Conservation (phyloP, 2,329 filamentous ascomycete species). For the Corniculantispora saksenae region DNA sequence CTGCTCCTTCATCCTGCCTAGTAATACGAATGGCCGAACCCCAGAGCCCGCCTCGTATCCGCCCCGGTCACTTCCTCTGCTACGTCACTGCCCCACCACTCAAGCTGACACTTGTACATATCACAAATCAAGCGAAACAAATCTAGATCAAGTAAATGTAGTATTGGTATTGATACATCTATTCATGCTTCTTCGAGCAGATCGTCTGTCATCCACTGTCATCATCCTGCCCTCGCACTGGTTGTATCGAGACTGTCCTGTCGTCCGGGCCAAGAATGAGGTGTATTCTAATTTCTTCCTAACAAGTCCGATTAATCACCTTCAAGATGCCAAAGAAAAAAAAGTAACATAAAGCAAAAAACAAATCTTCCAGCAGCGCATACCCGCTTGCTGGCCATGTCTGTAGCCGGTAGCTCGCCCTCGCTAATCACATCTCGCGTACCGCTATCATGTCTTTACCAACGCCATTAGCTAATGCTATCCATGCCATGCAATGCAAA, state of each 20-base stretch:
- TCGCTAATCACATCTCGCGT: not conserved
- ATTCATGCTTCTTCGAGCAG: not conserved
- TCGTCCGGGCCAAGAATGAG: not conserved
- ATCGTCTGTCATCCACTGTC: too few relatives aligned
- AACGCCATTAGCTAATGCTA: slow-evolving; percentile 20
- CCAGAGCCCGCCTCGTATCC: slow-evolving; percentile 1
- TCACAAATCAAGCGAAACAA: not conserved
- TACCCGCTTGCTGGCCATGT: not conserved
- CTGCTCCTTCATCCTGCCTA: not conserved
- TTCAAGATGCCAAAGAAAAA: not conserved
- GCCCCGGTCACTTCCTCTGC: not conserved
- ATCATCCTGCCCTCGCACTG: too few relatives aligned
- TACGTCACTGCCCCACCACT: not conserved
- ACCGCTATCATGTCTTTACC: slow-evolving; percentile 8
- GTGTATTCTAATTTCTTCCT: not conserved
- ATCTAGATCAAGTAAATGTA: not conserved
- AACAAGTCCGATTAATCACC: not conserved
- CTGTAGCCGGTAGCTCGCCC: not conserved
- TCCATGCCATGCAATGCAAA: slow-evolving; percentile 23
- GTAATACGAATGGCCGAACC: not conserved
- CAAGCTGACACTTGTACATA: not conserved
- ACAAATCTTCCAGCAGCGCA: slow-evolving; percentile 5
- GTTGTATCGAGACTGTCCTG: too few relatives aligned
- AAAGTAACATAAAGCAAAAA: slow-evolving; percentile 4
- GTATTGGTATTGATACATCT: not conserved